These are phyloP conservation scores for Ballota nigra DNA, from an alignment of 257 asterid genomes.

Conservation along the genomic window DNA sequence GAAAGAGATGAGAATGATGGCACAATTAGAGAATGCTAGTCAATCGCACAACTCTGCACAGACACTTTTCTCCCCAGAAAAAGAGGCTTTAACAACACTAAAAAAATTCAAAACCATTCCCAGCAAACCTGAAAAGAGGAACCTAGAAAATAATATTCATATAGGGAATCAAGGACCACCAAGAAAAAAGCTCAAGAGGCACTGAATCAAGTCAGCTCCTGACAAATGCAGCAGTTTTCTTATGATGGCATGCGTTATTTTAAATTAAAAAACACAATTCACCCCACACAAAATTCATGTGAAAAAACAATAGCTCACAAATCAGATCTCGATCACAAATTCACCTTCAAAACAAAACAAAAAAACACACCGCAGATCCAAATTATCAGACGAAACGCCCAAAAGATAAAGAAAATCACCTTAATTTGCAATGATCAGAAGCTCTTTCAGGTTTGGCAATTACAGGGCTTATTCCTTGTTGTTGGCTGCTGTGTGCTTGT, in stretches of 20 bases:
- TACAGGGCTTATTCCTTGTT: conserved; percentile 14
- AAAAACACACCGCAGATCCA: conserved; percentile 31
- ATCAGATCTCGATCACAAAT: conserved; percentile 34
- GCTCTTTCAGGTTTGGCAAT: not conserved
- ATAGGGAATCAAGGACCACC: conserved; percentile 46
- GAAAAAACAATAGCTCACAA: not conserved
- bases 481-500: conserved; percentile 30
- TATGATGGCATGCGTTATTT: conserved; percentile 33
- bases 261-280: conserved; percentile 7
- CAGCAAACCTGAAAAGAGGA: conserved; percentile 37
- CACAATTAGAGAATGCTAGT: conserved; percentile 30
- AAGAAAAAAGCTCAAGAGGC: conserved; percentile 23
- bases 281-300: conserved; percentile 15
- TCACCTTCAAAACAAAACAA: not conserved
- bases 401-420: conserved; percentile 27
- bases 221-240: conserved; percentile 40
- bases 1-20: conserved; percentile 32
- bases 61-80: conserved; percentile 27
- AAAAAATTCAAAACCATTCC: conserved; percentile 29
- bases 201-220: conserved; percentile 44
- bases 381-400: conserved; percentile 8
- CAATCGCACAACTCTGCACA: conserved; percentile 31
- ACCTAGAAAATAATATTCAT: conserved; percentile 34
- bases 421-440: conserved; percentile 33
- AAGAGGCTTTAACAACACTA: conserved; percentile 33